Evolutionary conservation across 129 eudicot species (phyloP).

Genomic region (Flaveria brownii): DNA sequence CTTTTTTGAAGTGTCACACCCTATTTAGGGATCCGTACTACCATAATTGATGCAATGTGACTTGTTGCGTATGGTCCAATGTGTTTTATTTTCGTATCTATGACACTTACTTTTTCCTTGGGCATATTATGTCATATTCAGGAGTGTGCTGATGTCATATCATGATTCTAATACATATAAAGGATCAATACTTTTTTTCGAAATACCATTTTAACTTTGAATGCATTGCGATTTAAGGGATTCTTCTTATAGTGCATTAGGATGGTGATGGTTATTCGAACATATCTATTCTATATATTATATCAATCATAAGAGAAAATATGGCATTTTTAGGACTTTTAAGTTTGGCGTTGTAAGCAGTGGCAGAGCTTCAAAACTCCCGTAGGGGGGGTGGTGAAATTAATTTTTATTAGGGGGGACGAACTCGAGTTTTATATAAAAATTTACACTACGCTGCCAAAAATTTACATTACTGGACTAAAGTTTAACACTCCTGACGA

Average conservation of each 20-base stretch:
- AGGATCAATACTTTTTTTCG: constrained; percentile 15
- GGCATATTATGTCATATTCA: constrained; percentile 35
- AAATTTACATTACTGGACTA: no score
- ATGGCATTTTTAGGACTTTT: neutral
- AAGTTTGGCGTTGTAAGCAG: no score
- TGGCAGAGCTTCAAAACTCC: no score
- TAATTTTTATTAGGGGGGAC: no score
- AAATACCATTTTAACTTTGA: constrained; percentile 19
- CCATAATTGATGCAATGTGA: constrained; percentile 10
- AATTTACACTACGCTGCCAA: no score
- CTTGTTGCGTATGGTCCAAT: constrained; percentile 20
- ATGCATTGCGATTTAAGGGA: constrained; percentile 22
- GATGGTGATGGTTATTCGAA: constrained; percentile 25
- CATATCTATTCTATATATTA: constrained; percentile 22
- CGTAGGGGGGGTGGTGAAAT: no score
- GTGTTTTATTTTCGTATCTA: neutral
- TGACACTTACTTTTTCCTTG: constrained; percentile 19
- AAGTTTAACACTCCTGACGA: no score
- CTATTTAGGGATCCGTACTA: constrained; percentile 24
- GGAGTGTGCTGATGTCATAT: neutral
- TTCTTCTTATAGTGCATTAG: constrained; percentile 23
- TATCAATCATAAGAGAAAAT: neutral
- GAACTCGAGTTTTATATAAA: no score
- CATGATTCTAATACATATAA: constrained; percentile 11
- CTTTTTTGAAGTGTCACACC: constrained; percentile 10